A percentile compares a stretch with the other conserved stretches of the same genome.
Evolutionary conservation across 208 protist species (phyloP).

Genomic region (Leishmania mexicana): DNA sequence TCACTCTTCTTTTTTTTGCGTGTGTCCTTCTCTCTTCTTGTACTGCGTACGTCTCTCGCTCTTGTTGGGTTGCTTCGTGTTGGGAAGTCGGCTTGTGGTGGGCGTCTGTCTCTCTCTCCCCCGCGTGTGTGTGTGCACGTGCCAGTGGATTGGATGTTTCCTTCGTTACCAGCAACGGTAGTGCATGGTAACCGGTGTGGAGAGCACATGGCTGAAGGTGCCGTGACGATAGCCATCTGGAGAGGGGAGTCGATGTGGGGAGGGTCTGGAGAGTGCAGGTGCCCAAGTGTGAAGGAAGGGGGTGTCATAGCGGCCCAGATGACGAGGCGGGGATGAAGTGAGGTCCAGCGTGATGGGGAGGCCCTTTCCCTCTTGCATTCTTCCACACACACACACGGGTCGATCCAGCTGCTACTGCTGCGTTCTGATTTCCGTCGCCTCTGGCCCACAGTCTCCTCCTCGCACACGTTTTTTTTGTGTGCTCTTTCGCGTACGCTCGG

Average conservation of each 20-base stretch:
- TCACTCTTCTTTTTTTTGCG: not conserved
- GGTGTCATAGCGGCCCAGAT: not conserved
- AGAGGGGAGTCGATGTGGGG: not conserved
- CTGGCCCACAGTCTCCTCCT: not conserved
- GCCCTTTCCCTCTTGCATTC: not conserved
- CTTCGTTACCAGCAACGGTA: not conserved
- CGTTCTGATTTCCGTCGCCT: not conserved
- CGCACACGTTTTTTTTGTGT: not conserved
- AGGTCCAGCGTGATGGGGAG: not conserved
- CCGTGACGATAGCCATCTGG: not conserved
- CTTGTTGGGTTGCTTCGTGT: not conserved
- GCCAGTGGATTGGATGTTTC: not conserved
- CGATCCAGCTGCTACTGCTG: not conserved
- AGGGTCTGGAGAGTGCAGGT: not conserved
- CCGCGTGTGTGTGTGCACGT: not conserved
- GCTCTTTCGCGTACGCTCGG: not conserved
- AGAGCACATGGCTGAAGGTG: not conserved
- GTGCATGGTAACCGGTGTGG: not conserved
- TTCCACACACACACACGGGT: not conserved
- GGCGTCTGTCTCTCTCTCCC: not conserved
- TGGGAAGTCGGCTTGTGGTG: not conserved
- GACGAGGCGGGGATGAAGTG: not conserved
- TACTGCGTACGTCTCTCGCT: constrained; percentile 10
- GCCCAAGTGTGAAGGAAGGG: not conserved
- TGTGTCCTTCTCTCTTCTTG: not conserved